Conservation (phyloP, 331 rosid species). For the Rosa hybrid region DNA sequence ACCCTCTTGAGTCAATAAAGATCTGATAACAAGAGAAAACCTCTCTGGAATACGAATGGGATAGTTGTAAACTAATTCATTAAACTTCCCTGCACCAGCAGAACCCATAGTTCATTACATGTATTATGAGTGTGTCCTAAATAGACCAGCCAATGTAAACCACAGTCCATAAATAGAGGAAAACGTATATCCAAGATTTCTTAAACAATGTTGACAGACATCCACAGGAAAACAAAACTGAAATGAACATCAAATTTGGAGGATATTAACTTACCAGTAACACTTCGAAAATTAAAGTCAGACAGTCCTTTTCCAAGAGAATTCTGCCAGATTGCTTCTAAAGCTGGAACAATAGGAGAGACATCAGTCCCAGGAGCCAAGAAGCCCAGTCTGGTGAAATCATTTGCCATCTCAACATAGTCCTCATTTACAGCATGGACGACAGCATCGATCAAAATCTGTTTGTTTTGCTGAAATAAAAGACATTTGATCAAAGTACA, state of each 20-base stretch:
- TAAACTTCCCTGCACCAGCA: constrained; percentile 79
- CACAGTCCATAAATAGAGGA: constrained; percentile 3
- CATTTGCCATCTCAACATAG: constrained; percentile 96
- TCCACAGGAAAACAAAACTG: background rate
- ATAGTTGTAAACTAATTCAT: constrained; percentile 94
- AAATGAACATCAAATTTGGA: background rate
- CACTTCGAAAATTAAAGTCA: constrained; percentile 92
- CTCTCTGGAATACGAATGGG: constrained; percentile 98
- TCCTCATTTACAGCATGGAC: constrained; percentile 99
- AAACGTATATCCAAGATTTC: background rate
- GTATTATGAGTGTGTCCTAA: background rate
- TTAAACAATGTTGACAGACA: background rate
- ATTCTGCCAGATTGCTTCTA: constrained; percentile 99
- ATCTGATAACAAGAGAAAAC: constrained; percentile 94
- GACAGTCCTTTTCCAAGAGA: constrained; percentile 95
- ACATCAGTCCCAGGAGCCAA: constrained; percentile 95
- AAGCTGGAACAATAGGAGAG: constrained; percentile 90
- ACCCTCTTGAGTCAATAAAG: constrained; percentile 98
- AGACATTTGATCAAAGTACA: constrained; percentile 13
- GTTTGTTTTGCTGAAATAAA: constrained; percentile 86
- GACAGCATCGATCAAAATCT: constrained; percentile 94
- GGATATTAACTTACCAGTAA: constrained; percentile 61
- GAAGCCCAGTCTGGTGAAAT: constrained; percentile 97
- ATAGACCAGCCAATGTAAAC: background rate
- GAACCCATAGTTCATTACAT: constrained; percentile 7